phyloP scores from a whole-genome alignment of 106 monocot genomes.

The Alisma plantagoaquatica region DNA sequence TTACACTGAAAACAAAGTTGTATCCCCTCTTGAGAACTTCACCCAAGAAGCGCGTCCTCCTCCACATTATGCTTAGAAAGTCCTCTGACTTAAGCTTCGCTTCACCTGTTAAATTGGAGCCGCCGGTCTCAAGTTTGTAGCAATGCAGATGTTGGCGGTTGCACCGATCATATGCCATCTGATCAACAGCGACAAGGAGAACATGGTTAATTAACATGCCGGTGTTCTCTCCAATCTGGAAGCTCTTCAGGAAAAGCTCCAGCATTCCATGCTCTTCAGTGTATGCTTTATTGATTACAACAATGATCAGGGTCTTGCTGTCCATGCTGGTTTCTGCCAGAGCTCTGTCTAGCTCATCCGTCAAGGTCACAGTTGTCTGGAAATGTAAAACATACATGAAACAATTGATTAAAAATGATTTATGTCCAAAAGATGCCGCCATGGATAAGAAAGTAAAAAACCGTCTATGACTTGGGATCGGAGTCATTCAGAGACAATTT shows the following conservation, averaged over 20 bases:
- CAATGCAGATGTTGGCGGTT: conserved; percentile 20
- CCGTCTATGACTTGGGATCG: no score
- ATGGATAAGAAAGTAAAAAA: no score
- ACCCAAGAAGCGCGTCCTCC: conserved; percentile 22
- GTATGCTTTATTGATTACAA: conserved; percentile 26
- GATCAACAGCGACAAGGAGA: conserved; percentile 34
- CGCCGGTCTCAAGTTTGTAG: conserved; percentile 20
- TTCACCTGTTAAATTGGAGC: conserved; percentile 19
- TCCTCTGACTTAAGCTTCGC: conserved; percentile 12
- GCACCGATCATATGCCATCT: conserved; percentile 16
- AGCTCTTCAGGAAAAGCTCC: conserved; percentile 31
- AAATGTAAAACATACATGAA: no score
- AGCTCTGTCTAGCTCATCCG: conserved; percentile 19
- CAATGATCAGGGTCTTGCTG: conserved; percentile 30
- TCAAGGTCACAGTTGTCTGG: no score
- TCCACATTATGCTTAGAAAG: conserved; percentile 38
- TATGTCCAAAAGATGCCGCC: no score
- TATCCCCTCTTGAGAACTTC: conserved; percentile 30
- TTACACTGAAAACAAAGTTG: conserved; percentile 35
- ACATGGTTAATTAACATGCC: conserved; percentile 22
- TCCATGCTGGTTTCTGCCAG: conserved; percentile 18
- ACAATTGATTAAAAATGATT: no score
- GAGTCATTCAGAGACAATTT: no score
- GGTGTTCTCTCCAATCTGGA: conserved; percentile 21
- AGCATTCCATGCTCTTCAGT: conserved; percentile 17